phyloP scores from a whole-genome alignment of 306 rosid species.

The Cotoneaster glaucophyllus region DNA sequence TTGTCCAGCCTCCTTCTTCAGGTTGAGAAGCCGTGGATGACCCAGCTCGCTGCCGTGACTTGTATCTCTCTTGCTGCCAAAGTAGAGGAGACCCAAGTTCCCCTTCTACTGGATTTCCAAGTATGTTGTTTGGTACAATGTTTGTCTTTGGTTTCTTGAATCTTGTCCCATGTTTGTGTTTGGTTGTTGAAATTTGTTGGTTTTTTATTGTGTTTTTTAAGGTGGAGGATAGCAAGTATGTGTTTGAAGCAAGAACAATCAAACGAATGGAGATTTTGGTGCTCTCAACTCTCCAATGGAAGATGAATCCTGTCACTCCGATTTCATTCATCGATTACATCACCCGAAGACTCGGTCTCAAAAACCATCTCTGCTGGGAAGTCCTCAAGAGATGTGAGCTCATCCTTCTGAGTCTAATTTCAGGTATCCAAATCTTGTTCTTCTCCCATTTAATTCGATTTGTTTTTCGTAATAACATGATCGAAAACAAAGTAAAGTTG shows the following conservation, averaged over 20 bases:
- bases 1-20: conserved; percentile 38
- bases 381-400: conserved; percentile 51
- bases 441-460: neutral
- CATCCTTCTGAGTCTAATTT: conserved; percentile 44
- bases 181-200: neutral
- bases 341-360: conserved; percentile 58
- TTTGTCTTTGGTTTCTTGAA: neutral
- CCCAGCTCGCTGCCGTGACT: conserved; percentile 72
- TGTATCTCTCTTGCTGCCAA: conserved; percentile 89
- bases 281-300: conserved; percentile 84
- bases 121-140: conserved; percentile 27
- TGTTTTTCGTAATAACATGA: neutral
- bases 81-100: conserved; percentile 81
- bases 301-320: conserved; percentile 82
- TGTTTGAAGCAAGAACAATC: conserved; percentile 72
- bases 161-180: neutral
- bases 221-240: conserved; percentile 61
- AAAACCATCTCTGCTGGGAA: conserved; percentile 56
- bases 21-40: conserved; percentile 81
- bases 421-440: conserved; percentile 34
- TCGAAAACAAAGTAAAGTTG: neutral
- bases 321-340: conserved; percentile 67
- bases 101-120: conserved; percentile 67
- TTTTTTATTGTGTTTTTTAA: conserved; percentile 12
- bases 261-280: conserved; percentile 83